Conservation (phyloP, 106 monocot genomes). For the Dendrobium officinale region DNA sequence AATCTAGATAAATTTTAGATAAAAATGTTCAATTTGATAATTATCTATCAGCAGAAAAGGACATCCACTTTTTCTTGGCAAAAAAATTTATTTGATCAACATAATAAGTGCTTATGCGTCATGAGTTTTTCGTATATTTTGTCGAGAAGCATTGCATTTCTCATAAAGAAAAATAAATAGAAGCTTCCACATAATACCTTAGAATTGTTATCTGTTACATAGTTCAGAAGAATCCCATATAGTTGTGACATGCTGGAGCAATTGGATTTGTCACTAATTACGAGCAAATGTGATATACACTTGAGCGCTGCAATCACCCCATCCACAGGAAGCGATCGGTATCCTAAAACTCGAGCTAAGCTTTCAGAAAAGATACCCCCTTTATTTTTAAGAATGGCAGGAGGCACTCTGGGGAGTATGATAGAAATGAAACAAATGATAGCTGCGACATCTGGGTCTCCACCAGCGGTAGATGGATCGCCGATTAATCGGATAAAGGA, state of each 20-base stretch:
- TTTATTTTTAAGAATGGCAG: conserved; percentile 35
- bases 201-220: conserved; percentile 31
- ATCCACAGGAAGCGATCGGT: conserved; percentile 21
- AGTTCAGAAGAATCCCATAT: conserved; percentile 50
- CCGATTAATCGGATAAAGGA: conserved; percentile 47
- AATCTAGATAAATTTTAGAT: too few species aligned
- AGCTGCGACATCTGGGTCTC: conserved; percentile 29
- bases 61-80: too few species aligned
- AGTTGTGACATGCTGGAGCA: conserved; percentile 28
- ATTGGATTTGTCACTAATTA: conserved; percentile 44
- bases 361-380: conserved; percentile 36
- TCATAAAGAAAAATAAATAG: background rate
- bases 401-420: conserved; percentile 38
- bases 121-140: too few species aligned
- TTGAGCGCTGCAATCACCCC: conserved; percentile 49
- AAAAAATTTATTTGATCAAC: too few species aligned
- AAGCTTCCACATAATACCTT: conserved; percentile 29
- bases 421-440: conserved; percentile 60
- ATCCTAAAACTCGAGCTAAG: conserved; percentile 37
- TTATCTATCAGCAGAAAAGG: background rate
- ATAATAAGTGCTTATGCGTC: background rate
- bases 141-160: too few species aligned
- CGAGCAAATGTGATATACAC: conserved; percentile 44
- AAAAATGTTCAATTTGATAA: background rate
- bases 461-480: conserved; percentile 27